phyloP scores from a whole-genome alignment of 2,329 filamentous ascomycete genomes.

The Arthrobotrys sinensis region DNA sequence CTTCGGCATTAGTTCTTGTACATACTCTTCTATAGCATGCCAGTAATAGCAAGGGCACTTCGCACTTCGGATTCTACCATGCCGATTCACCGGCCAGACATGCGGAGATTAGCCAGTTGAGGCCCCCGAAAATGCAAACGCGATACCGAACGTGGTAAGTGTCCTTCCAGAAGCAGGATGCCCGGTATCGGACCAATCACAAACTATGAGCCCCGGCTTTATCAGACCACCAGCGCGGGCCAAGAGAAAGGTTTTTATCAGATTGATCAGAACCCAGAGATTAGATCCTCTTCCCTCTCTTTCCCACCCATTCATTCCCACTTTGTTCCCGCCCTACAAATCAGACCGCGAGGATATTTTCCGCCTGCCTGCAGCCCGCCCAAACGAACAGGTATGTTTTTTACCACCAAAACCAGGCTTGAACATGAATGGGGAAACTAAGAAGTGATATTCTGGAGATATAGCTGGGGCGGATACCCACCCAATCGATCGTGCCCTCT shows the following conservation, averaged over 20 bases:
- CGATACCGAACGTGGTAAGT: conserved; percentile 12
- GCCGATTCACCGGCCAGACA: conserved; percentile 44
- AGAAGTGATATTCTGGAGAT: conserved; percentile 4
- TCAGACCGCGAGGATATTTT: conserved; percentile 40
- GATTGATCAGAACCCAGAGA: conserved; percentile 55
- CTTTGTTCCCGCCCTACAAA: conserved; percentile 43
- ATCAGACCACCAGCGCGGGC: conserved; percentile 41
- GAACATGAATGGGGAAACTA: conserved; percentile 20
- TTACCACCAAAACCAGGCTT: conserved; percentile 5
- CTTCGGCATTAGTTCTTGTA: not conserved
- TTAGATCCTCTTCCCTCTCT: conserved; percentile 48
- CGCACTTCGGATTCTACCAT: conserved; percentile 18
- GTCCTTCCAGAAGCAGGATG: conserved; percentile 23
- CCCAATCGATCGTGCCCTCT: conserved; percentile 4
- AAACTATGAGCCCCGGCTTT: conserved; percentile 22
- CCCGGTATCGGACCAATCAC: conserved; percentile 57
- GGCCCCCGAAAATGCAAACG: not conserved
- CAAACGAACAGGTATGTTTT: conserved; percentile 27
- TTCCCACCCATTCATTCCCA: conserved; percentile 22
- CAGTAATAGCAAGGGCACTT: not conserved
- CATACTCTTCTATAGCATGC: not conserved
- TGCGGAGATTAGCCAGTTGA: conserved; percentile 10
- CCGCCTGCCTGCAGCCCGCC: conserved; percentile 24
- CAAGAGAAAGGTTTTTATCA: conserved; percentile 53
- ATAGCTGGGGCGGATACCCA: not conserved